Evolutionary conservation across 495 filamentous ascomycete genomes (phyloP).

Genomic region (Lepraria neglecta): DNA sequence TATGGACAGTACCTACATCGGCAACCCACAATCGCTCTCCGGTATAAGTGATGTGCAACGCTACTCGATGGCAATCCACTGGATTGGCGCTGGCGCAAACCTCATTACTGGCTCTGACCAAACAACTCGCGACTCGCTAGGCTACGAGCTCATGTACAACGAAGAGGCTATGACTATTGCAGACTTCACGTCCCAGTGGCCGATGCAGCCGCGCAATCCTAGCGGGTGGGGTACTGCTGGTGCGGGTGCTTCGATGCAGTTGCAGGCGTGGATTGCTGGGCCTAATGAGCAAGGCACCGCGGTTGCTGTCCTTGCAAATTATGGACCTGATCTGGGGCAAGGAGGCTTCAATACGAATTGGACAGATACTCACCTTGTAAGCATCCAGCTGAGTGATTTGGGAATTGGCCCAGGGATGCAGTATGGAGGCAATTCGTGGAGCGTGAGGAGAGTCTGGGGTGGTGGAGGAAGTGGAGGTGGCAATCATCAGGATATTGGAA

Average conservation of each 20-base stretch:
- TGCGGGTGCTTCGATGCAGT: neutral
- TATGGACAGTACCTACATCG: neutral
- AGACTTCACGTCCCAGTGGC: neutral
- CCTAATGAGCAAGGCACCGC: neutral
- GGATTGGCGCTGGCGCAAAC: conserved; percentile 1
- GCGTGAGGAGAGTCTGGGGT: neutral
- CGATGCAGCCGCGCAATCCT: neutral
- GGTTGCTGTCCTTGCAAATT: neutral
- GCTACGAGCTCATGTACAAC: neutral
- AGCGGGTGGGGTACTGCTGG: neutral
- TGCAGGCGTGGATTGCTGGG: neutral
- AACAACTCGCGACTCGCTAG: neutral
- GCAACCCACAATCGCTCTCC: conserved; percentile 2
- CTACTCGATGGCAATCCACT: neutral
- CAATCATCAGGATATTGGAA: neutral
- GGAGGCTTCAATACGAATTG: no score
- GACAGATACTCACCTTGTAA: neutral
- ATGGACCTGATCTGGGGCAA: neutral
- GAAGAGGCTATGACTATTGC: neutral
- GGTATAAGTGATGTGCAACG: neutral
- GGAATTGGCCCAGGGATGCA: neutral
- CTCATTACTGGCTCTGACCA: neutral
- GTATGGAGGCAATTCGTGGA: neutral
- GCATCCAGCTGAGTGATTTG: neutral
- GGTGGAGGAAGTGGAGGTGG: neutral